phyloP scores from a whole-genome alignment of 495 filamentous ascomycete species.

The Amphirosellinia nigrospora region DNA sequence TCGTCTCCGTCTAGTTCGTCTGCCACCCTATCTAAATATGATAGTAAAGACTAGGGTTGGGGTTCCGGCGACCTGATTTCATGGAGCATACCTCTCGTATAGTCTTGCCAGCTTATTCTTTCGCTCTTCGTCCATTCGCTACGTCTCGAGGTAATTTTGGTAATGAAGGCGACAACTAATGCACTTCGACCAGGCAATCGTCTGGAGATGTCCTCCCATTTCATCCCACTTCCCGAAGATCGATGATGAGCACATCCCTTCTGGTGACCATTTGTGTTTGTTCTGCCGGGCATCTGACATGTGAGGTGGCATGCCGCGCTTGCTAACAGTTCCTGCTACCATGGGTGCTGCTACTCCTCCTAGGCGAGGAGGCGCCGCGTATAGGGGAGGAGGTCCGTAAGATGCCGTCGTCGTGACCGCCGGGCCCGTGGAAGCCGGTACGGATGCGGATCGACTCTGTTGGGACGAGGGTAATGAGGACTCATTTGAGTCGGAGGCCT shows the following conservation, averaged over 20 bases:
- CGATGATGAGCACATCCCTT: conserved; percentile 88
- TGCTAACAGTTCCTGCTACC: conserved; percentile 32
- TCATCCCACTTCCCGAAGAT: conserved; percentile 89
- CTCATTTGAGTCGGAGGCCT: conserved; percentile 82
- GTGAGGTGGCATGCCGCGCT: conserved; percentile 57
- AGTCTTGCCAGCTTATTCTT: conserved; percentile 94
- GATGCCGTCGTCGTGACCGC: conserved; percentile 35
- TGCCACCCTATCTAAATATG: not conserved
- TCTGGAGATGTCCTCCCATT: conserved; percentile 98
- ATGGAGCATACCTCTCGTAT: conserved; percentile 82
- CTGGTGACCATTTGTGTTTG: conserved; percentile 94
- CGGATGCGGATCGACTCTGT: conserved; percentile 57
- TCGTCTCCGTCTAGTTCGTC: not conserved
- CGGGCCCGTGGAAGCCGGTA: conserved; percentile 49
- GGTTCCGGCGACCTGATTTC: conserved; percentile 4
- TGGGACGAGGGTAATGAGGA: conserved; percentile 62
- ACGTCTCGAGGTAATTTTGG: conserved; percentile 94
- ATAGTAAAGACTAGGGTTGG: not conserved
- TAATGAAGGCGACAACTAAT: conserved; percentile 95
- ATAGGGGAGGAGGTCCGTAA: conserved; percentile 31
- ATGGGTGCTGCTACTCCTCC: conserved; percentile 32
- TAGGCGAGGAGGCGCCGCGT: conserved; percentile 28
- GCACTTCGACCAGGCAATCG: conserved; percentile 83
- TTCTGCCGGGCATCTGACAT: conserved; percentile 81
- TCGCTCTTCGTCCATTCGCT: conserved; percentile 94